These are phyloP conservation scores for Austroboletus rostrupii DNA, from an alignment of 1,284 basidiomycete species.

Conservation along the genomic window DNA sequence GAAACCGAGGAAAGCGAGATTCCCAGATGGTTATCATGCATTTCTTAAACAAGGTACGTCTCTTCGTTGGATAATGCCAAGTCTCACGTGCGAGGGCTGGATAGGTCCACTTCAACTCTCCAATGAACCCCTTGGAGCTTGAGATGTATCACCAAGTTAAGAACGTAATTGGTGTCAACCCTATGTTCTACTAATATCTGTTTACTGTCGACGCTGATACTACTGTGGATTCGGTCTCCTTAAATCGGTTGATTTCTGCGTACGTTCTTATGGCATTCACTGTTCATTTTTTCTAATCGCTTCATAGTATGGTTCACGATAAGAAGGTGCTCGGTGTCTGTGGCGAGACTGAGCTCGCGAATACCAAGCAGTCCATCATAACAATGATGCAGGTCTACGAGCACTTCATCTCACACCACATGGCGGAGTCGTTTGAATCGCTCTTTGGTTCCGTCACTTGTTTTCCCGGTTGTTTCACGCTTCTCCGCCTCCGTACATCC, in stretches of 20 bases:
- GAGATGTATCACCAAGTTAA: too few relatives aligned
- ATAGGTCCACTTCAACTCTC: too few relatives aligned
- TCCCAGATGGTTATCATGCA: too few relatives aligned
- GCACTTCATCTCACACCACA: conserved; percentile 95
- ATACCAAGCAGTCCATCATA: conserved; percentile 89
- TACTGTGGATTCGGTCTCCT: conserved; percentile 78
- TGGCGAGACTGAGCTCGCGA: conserved; percentile 81
- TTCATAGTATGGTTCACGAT: too few relatives aligned
- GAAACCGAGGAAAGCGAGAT: conserved; percentile 96
- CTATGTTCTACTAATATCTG: conserved; percentile 95
- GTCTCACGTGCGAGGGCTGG: too few relatives aligned
- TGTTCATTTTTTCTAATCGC: background rate
- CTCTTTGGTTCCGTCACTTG: conserved; percentile 97
- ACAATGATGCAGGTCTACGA: conserved; percentile 99
- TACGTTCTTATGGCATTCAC: conserved; percentile 38
- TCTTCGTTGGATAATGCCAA: too few relatives aligned
- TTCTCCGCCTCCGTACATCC: conserved; percentile 89
- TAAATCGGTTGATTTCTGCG: conserved; percentile 91
- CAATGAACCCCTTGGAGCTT: too few relatives aligned
- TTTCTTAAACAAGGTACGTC: too few relatives aligned
- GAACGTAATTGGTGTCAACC: conserved; percentile 99
- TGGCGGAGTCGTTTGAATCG: too few relatives aligned
- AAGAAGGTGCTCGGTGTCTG: too few relatives aligned
- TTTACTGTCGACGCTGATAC: conserved; percentile 99
- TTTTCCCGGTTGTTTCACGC: conserved; percentile 95